Base-by-base conservation (phyloP, 805 yeast genomes). In the Cyberlindnera euphorbiiphila region DNA sequence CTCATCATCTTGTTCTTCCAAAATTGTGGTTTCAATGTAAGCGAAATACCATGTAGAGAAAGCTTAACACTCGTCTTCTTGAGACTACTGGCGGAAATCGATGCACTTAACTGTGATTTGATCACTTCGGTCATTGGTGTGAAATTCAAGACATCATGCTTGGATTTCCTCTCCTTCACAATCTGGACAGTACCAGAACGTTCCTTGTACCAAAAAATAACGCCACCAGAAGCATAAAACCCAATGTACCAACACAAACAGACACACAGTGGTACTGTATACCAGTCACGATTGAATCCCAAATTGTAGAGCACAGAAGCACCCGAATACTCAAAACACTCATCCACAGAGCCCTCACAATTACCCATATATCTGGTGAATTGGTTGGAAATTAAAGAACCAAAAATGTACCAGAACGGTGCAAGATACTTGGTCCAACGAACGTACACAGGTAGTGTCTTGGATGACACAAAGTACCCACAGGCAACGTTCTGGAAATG, bases 351-450 rank as follows among this genome's bases (percentile, higher is more conserved):
- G 29, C 71, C 74, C 12, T 86, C 79, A 36, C 72, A 76, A 11
- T 87, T 87, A 10, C 88, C 88, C 33, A 57, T 45, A 61, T 68
- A 83, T 25, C 68, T 72, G 1, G 84, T 68, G 53, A 75, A 86
- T 49, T 85, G 80, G 51, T 79, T 81, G 0, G 88, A 69, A 15
- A 72, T 50, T 41, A 80, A 54, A 2, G 79, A 78, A 1, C 93
- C 93, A 60, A 82, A 83, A 0, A 79, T 81, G 53, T 82, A 86
- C 85, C 89, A 87, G 36, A 82, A 70, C 51, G 74, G 81, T 0
- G 91, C 79, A 37, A 80, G 64, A 58, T 83, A 86, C 56, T 81
- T 84, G 6, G 80, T 71, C 96, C 96, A 86, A 24, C 86, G 69
- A 6, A 86, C 95, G 51, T 87, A 87, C 2, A 84, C 94, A 0